Evolutionary conservation across 2,329 filamentous ascomycete species (phyloP).

Genomic region (Graphilbum sp.): DNA sequence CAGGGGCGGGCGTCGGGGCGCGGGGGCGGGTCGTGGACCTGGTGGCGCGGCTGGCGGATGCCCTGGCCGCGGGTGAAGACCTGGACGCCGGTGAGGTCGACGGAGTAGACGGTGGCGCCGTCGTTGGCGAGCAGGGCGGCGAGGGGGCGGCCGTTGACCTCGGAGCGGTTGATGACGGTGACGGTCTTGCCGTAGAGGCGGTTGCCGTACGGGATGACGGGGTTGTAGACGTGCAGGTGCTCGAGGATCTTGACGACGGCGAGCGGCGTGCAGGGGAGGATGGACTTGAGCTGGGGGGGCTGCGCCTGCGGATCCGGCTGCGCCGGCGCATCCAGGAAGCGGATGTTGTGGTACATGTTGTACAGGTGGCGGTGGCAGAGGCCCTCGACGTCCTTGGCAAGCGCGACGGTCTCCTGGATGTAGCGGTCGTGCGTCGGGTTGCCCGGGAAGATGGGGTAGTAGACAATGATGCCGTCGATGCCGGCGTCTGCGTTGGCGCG

Average conservation of each 20-base stretch:
- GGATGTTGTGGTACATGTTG: constrained; percentile 99
- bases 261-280: constrained; percentile 87
- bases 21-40: constrained; percentile 63
- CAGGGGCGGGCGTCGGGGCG: constrained; percentile 12
- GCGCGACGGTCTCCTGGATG: constrained; percentile 81
- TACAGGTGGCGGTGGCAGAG: constrained; percentile 86
- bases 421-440: constrained; percentile 83
- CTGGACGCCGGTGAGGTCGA: constrained; percentile 84
- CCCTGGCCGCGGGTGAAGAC: constrained; percentile 82
- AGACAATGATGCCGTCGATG: constrained; percentile 87
- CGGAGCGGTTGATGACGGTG: constrained; percentile 89
- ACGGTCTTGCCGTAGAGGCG: constrained; percentile 85
- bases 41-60: constrained; percentile 70
- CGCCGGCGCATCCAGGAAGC: constrained; percentile 67
- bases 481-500: constrained; percentile 62
- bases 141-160: constrained; percentile 86
- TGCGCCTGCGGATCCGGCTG: too few relatives aligned
- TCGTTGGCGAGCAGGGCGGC: constrained; percentile 92
- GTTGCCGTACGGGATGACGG: constrained; percentile 82
- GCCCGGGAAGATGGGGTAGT: constrained; percentile 84
- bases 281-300: constrained; percentile 73
- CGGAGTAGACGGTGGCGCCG: constrained; percentile 85
- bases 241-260: constrained; percentile 96
- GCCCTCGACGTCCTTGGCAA: constrained; percentile 89
- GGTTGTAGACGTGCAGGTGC: constrained; percentile 91